Evolutionary conservation across 2,329 filamentous ascomycete species (phyloP).

Genomic region (Eurotiales sp.): DNA sequence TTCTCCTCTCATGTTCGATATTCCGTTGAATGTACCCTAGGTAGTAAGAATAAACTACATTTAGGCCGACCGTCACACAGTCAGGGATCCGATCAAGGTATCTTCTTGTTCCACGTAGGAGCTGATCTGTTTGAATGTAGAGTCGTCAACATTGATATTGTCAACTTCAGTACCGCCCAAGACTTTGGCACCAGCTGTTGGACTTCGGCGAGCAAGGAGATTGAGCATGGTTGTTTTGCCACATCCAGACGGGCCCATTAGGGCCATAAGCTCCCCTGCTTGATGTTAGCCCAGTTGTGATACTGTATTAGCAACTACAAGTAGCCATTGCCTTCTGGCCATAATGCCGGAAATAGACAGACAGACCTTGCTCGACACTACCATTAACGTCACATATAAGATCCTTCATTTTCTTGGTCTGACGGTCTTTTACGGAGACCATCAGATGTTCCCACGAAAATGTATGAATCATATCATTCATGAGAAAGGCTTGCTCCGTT

Average conservation of each 20-base stretch:
- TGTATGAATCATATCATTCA: conserved; percentile 60
- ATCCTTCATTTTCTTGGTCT: conserved; percentile 59
- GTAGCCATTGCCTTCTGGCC: not conserved
- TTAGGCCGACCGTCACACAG: too few species aligned
- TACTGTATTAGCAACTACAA: not conserved
- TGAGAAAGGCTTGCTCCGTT: conserved; percentile 18
- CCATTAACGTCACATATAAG: conserved; percentile 64
- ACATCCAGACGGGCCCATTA: conserved; percentile 72
- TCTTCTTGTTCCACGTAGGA: conserved; percentile 88
- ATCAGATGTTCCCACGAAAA: conserved; percentile 65
- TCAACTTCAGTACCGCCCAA: conserved; percentile 60
- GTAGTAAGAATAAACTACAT: too few species aligned
- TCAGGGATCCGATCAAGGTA: conserved; percentile 74
- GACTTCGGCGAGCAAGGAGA: conserved; percentile 63
- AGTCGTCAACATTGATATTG: conserved; percentile 51
- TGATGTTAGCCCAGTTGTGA: not conserved
- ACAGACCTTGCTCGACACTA: conserved; percentile 57
- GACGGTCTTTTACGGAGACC: conserved; percentile 69
- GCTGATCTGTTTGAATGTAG: conserved; percentile 61
- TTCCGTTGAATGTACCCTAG: too few species aligned
- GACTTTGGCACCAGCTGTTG: conserved; percentile 51
- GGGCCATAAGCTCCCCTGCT: conserved; percentile 66
- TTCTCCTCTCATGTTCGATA: too few species aligned
- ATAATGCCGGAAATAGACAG: not conserved
- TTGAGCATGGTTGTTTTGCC: conserved; percentile 86